Evolutionary conservation across 495 filamentous ascomycete species (phyloP).

Genomic region (Neohortaea acidophila): DNA sequence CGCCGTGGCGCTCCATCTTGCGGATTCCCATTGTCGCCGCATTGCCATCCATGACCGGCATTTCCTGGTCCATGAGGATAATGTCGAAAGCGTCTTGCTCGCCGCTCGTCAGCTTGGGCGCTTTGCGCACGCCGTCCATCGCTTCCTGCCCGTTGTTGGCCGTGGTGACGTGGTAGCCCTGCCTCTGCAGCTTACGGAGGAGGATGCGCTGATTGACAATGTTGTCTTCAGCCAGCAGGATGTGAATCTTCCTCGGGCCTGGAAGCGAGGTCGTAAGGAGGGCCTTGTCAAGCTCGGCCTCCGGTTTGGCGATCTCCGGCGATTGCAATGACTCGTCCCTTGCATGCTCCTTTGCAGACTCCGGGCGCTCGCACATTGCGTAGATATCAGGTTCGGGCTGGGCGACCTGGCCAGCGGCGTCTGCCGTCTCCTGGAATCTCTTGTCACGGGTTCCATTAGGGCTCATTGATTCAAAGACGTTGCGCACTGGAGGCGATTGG

Average conservation of each 20-base stretch:
- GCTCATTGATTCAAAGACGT: too few species aligned
- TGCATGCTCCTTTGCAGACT: neutral
- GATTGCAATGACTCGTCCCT: neutral
- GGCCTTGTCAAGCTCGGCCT: neutral
- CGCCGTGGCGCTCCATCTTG: conserved; percentile 13
- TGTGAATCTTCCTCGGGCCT: neutral
- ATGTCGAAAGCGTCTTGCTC: conserved; percentile 10
- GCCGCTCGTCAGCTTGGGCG: neutral
- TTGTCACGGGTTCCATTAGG: too few species aligned
- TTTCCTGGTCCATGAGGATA: conserved; percentile 27
- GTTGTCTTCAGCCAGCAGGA: conserved; percentile 24
- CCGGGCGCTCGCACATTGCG: neutral
- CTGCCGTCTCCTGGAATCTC: neutral
- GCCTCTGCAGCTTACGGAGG: conserved; percentile 18
- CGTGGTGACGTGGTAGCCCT: conserved; percentile 20
- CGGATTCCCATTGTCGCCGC: conserved; percentile 18
- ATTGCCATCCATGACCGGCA: conserved; percentile 27
- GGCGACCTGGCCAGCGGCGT: neutral
- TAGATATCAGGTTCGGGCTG: neutral
- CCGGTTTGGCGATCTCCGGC: neutral
- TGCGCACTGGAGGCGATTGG: neutral
- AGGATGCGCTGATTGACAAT: conserved; percentile 26
- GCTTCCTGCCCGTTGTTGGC: conserved; percentile 26
- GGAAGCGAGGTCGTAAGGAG: too few species aligned
- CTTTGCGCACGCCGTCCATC: conserved; percentile 12